Evolutionary conservation across 2,329 filamentous ascomycete genomes (phyloP).

Genomic region (Talaromyces islandicus): DNA sequence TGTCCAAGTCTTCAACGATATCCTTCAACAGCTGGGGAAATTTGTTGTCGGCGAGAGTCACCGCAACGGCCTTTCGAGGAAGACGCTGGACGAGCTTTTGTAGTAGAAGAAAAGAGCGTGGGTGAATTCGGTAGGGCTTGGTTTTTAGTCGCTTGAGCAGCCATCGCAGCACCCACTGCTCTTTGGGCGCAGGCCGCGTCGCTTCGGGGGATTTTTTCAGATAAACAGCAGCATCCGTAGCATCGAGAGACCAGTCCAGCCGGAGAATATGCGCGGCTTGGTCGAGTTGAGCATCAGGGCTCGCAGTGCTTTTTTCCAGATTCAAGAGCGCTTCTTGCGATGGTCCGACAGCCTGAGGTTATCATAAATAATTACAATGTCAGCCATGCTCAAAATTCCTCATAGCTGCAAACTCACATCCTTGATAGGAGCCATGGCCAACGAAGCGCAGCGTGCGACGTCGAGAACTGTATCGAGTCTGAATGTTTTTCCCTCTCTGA

Average conservation of each 20-base stretch:
- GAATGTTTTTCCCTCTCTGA: conserved; percentile 1
- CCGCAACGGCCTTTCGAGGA: conserved; percentile 62
- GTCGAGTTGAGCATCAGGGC: conserved; percentile 33
- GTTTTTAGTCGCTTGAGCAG: conserved; percentile 54
- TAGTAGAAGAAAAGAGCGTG: conserved; percentile 49
- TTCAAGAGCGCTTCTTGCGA: conserved; percentile 40
- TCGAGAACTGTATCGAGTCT: background rate
- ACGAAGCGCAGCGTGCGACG: background rate
- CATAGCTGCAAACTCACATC: background rate
- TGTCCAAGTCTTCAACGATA: conserved; percentile 53
- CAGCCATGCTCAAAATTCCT: background rate
- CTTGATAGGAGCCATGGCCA: conserved; percentile 7
- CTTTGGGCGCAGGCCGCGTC: conserved; percentile 37
- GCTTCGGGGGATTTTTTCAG: background rate
- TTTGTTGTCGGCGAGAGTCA: conserved; percentile 63
- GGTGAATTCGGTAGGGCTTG: conserved; percentile 37
- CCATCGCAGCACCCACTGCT: conserved; percentile 65
- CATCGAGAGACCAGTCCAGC: conserved; percentile 22
- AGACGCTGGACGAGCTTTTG: conserved; percentile 64
- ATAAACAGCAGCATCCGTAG: background rate
- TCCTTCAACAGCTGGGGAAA: conserved; percentile 63
- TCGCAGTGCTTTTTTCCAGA: conserved; percentile 38
- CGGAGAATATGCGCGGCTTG: conserved; percentile 40
- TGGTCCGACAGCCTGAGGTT: conserved; percentile 30
- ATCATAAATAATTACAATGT: background rate